A percentile compares a stretch with the other conserved stretches of the same genome.
phyloP scores from a whole-genome alignment of 108 stramenopile genomes.

The Skeletonema grethae region DNA sequence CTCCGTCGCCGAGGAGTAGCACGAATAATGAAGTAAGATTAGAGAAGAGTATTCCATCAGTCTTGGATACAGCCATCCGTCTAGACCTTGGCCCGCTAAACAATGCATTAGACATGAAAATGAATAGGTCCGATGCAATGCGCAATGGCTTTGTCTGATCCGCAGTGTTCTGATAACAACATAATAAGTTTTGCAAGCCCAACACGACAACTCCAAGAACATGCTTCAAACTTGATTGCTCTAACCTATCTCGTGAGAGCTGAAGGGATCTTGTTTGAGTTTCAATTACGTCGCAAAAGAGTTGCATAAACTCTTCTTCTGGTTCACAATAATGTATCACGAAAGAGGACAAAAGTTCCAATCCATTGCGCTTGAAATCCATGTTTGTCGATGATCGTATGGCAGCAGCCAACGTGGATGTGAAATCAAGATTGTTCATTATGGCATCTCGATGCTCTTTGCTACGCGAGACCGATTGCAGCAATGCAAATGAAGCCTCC shows the following conservation, averaged over 20 bases:
- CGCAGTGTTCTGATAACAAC: slow-evolving; percentile 15
- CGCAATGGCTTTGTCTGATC: slow-evolving; percentile 30
- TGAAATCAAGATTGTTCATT: slow-evolving; percentile 19
- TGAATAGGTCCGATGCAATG: slow-evolving; percentile 27
- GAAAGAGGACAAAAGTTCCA: slow-evolving; percentile 24
- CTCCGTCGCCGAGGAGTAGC: slow-evolving; percentile 43
- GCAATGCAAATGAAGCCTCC: slow-evolving; percentile 17
- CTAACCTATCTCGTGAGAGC: slow-evolving; percentile 17
- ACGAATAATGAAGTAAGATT: slow-evolving; percentile 53
- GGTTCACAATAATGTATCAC: slow-evolving; percentile 5
- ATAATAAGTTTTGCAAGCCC: slow-evolving; percentile 52
- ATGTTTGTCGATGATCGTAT: slow-evolving; percentile 4
- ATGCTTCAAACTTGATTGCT: slow-evolving; percentile 15
- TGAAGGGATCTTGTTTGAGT: slow-evolving; percentile 20
- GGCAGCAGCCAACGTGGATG: slow-evolving; percentile 10
- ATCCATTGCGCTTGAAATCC: slow-evolving; percentile 21
- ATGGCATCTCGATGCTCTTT: slow-evolving; percentile 28
- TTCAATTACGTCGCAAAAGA: slow-evolving; percentile 36
- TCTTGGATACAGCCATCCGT: slow-evolving; percentile 17
- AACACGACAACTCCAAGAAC: slow-evolving; percentile 44
- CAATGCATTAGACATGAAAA: slow-evolving; percentile 31
- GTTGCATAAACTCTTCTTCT: background rate
- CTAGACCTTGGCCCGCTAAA: slow-evolving; percentile 33
- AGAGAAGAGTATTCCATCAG: slow-evolving; percentile 57
- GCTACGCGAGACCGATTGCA: slow-evolving; percentile 13